Conservation (phyloP, 495 filamentous ascomycete species). For the Aspergillus diversus region DNA sequence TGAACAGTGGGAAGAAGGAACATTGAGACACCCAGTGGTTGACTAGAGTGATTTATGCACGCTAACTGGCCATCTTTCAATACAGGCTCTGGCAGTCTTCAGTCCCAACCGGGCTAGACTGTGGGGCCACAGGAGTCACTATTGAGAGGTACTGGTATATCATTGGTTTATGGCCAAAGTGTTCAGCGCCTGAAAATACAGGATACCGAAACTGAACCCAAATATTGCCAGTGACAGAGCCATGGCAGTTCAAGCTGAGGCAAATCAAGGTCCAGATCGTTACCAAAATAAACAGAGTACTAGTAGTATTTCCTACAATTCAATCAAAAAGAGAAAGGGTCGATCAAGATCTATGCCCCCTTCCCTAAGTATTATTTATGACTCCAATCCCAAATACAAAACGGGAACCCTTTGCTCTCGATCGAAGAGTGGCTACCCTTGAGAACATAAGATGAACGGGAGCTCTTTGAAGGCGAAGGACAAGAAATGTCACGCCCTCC, state of each 20-base stretch:
- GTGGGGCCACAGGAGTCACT: constrained; percentile 19
- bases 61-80: constrained; percentile 1
- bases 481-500: not conserved
- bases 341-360: too few relatives aligned
- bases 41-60: constrained; percentile 4
- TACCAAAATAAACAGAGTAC: too few relatives aligned
- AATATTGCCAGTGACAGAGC: too few relatives aligned
- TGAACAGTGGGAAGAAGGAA: not conserved
- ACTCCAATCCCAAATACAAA: too few relatives aligned
- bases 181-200: constrained; percentile 23
- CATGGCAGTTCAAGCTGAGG: too few relatives aligned
- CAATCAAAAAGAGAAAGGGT: not conserved
- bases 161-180: constrained; percentile 10
- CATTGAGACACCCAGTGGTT: not conserved
- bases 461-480: not conserved
- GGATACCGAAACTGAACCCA: constrained; percentile 1
- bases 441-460: not conserved
- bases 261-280: too few relatives aligned
- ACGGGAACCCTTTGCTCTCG: too few relatives aligned
- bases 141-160: not conserved
- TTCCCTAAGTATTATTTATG: too few relatives aligned
- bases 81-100: not conserved
- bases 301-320: too few relatives aligned
- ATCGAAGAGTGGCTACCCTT: not conserved
- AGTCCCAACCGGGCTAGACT: constrained; percentile 8